Evolutionary conservation across 805 yeast species (phyloP), one percentile per base, ranked within the genome.

Genomic region (Yamadazyma scolyti): DNA sequence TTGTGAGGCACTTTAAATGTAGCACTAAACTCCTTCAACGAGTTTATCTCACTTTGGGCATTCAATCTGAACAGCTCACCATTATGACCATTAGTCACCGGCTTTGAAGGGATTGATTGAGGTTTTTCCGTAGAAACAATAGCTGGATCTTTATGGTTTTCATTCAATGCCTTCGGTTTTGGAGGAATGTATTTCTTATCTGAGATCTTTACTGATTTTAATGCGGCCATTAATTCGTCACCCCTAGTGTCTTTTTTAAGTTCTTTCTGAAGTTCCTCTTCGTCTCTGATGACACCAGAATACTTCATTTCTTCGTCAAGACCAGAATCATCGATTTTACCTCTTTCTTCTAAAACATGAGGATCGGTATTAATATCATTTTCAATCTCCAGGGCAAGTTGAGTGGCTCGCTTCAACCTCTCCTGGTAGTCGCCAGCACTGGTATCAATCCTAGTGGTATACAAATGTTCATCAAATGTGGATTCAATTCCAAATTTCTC

Each of bases 301-400:
- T 89, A 93, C 58, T 84, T 84, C 56, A 89, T 96, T 57, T 93
- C 98, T 61, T 93, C 98, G 57, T 93, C 97, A 44, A 85, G 9
- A 44, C 11, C 95, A 37, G 83, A 75, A 50, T 85, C 96, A 52
- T 85, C 95, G 22, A 82, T 73, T 11, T 55, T 48, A 16, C 95
- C 95, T 55, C 98, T 77, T 57, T 90, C 98, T 54, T 90, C 98
- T 40, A 95, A 90, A 16, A 89, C 42, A 54, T 93, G 97, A 17
- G 75, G 61, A 50, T 85, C 88, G 16, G 81, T 82, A 15, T 80
- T 71, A 5, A 72, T 66, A 45, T 76, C 82, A 23, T 71, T 59
- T 56, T 84, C 93, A 46, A 90, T 90, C 52, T 93, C 97, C 27
- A 65, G 69, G 1, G 97, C 96, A 35, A 93, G 56, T 43, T 67